These are phyloP conservation scores for Ministeria vibrans DNA, from an alignment of 78 protist species.

Conservation along the genomic window DNA sequence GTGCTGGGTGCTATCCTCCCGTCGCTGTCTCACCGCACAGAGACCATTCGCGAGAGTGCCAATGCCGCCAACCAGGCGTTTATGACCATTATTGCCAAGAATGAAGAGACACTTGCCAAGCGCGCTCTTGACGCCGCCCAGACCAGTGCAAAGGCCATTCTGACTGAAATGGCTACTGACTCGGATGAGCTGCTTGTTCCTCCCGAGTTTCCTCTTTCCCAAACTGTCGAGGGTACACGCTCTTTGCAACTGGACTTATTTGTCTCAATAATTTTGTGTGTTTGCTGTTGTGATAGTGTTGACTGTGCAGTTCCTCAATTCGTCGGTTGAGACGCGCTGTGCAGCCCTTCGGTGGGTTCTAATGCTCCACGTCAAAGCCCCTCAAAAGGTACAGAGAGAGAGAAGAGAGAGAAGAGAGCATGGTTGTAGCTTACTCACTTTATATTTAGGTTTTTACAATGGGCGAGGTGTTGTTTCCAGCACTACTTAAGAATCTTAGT, in stretches of 20 bases:
- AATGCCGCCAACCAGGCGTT: background rate
- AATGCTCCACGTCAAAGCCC: slow-evolving; percentile 40
- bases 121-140: background rate
- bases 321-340: slow-evolving; percentile 35
- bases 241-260: no score
- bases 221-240: no score
- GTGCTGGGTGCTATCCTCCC: slow-evolving; percentile 61
- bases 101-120: background rate
- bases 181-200: background rate
- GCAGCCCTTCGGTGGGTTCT: slow-evolving; percentile 62
- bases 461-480: slow-evolving; percentile 3
- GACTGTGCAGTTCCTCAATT: background rate
- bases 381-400: slow-evolving; percentile 8
- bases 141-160: background rate
- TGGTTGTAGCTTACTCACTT: background rate
- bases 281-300: background rate
- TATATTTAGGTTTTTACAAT: background rate
- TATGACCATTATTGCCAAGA: background rate
- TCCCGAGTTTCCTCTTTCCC: no score
- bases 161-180: no score
- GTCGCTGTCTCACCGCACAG: slow-evolving; percentile 11
- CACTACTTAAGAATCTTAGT: slow-evolving; percentile 1
- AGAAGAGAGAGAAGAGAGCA: background rate
- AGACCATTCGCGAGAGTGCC: background rate
- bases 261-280: background rate